Percentiles rank a stretch among this genome's conserved stretches.
phyloP scores from a whole-genome alignment of 768 basidiomycete species.

The Boletus tomentosulus region DNA sequence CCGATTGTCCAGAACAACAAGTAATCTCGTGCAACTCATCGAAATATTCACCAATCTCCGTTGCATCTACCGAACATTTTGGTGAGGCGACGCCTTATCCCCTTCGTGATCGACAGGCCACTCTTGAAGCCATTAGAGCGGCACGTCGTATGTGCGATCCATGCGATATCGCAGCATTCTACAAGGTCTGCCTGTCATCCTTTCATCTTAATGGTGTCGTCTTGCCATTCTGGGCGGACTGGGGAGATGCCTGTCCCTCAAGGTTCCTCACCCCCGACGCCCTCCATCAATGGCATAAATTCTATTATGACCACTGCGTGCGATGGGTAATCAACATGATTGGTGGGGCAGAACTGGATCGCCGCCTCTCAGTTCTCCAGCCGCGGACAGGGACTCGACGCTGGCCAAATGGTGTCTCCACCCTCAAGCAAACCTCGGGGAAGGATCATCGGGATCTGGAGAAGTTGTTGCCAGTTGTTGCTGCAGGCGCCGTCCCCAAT shows the following conservation, averaged over 20 bases:
- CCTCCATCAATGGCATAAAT: slow-evolving; percentile 28
- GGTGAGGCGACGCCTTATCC: slow-evolving; percentile 11
- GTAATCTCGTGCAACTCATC: slow-evolving; percentile 10
- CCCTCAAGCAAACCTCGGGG: slow-evolving; percentile 4
- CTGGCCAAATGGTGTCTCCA: slow-evolving; percentile 7
- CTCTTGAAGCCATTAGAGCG: background rate
- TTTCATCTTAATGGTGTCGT: background rate
- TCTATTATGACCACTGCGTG: slow-evolving; percentile 22
- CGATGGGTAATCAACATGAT: slow-evolving; percentile 11
- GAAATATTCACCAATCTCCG: slow-evolving; percentile 12
- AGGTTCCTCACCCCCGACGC: slow-evolving; percentile 23
- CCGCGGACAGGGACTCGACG: slow-evolving; percentile 1
- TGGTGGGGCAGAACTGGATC: slow-evolving; percentile 23
- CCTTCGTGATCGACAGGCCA: background rate
- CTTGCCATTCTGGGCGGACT: slow-evolving; percentile 34
- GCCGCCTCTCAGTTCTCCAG: slow-evolving; percentile 21
- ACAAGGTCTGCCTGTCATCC: background rate
- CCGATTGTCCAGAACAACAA: slow-evolving; percentile 17
- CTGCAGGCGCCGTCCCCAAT: slow-evolving; percentile 14
- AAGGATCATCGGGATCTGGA: slow-evolving; percentile 5
- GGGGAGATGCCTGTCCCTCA: slow-evolving; percentile 18
- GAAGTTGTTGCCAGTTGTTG: background rate
- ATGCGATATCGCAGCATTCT: background rate
- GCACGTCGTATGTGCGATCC: background rate
- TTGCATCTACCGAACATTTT: slow-evolving; percentile 11